Percentiles rank a stretch among this genome's conserved stretches.
phyloP scores from a whole-genome alignment of 148 eudicot genomes.

The Rhododendron griersonianum region DNA sequence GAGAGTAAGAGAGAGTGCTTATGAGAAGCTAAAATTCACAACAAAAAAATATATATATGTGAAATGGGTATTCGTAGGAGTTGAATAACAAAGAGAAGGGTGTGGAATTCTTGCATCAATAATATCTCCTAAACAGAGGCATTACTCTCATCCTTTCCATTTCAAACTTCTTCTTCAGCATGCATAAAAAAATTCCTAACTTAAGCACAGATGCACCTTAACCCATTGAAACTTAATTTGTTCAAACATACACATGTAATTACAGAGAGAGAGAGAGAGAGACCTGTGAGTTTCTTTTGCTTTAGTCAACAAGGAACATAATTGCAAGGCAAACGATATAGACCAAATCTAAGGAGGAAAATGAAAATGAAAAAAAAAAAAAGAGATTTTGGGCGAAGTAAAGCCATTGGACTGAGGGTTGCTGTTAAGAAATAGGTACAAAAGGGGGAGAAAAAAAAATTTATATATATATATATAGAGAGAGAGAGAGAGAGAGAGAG shows the following conservation, averaged over 20 bases:
- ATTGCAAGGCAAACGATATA: neutral
- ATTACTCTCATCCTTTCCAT: neutral
- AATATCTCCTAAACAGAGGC: neutral
- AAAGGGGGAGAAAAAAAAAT: neutral
- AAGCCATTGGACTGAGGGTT: constrained; percentile 16
- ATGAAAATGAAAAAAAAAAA: neutral
- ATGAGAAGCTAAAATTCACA: neutral
- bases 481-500: neutral
- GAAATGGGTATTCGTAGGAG: neutral
- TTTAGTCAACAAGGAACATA: neutral
- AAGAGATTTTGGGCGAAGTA: constrained; percentile 3
- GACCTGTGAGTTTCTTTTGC: neutral
- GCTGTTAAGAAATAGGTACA: neutral
- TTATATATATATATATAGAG: no score
- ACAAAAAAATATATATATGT: no score
- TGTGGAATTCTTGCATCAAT: neutral
- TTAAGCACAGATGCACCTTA: neutral
- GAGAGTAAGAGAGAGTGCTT: neutral
- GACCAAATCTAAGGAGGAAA: neutral
- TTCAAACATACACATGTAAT: neutral
- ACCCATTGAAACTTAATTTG: neutral
- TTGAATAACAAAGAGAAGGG: neutral
- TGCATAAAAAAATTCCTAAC: no score
- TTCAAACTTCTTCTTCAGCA: neutral
- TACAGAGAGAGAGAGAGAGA: neutral